phyloP scores from a whole-genome alignment of 2,329 filamentous ascomycete species.

The Alternaria angustiovoidea region DNA sequence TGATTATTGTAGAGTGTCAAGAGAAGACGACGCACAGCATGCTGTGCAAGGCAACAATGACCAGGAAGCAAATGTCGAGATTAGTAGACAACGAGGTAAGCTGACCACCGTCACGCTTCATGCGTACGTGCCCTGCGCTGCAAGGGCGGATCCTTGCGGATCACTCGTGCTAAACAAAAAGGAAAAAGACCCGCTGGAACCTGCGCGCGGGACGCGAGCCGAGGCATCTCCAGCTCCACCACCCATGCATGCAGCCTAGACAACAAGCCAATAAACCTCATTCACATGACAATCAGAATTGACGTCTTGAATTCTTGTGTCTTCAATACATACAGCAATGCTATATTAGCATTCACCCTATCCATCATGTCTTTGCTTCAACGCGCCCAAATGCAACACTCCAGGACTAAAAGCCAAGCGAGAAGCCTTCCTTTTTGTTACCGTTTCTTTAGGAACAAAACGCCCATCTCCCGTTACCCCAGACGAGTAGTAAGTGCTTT shows the following conservation, averaged over 20 bases:
- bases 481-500: background rate
- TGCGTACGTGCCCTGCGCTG: constrained; percentile 5
- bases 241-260: background rate
- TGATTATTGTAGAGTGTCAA: constrained; percentile 28
- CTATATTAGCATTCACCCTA: constrained; percentile 19
- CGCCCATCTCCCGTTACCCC: background rate
- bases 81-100: constrained; percentile 5
- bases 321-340: constrained; percentile 22
- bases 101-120: constrained; percentile 6
- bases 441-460: background rate
- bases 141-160: constrained; percentile 20
- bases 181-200: constrained; percentile 15
- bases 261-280: background rate
- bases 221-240: constrained; percentile 3
- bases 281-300: background rate
- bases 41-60: background rate
- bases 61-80: background rate
- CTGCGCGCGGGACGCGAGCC: constrained; percentile 21
- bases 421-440: constrained; percentile 15
- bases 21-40: constrained; percentile 10
- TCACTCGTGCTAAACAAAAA: constrained; percentile 14
- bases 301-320: constrained; percentile 6
- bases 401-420: constrained; percentile 2
- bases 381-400: background rate
- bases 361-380: background rate